Evolutionary conservation across 306 rosid genomes (phyloP).

Genomic region (Bauhinia variegata): DNA sequence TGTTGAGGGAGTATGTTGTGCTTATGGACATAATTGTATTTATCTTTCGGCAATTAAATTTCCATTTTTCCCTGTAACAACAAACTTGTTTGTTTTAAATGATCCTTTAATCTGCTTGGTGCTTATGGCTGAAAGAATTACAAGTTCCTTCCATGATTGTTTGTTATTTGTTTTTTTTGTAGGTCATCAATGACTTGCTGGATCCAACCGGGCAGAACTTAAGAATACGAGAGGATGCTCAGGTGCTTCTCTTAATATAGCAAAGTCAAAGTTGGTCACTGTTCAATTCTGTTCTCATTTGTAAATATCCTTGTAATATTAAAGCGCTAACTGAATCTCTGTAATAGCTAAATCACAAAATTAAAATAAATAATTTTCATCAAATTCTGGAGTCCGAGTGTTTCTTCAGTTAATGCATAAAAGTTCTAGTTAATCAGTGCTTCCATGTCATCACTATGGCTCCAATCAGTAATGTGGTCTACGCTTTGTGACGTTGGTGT

Average conservation of each 20-base stretch:
- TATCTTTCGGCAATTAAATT: slow-evolving; percentile 6
- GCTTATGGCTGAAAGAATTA: no score
- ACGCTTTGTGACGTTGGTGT: not conserved
- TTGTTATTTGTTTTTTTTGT: slow-evolving; percentile 1
- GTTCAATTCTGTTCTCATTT: slow-evolving; percentile 22
- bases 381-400: not conserved
- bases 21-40: not conserved
- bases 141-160: no score
- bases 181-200: slow-evolving; percentile 91
- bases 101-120: no score
- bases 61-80: not conserved
- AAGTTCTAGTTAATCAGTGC: not conserved
- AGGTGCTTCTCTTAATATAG: slow-evolving; percentile 53
- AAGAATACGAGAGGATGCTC: slow-evolving; percentile 85
- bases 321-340: no score
- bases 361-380: not conserved
- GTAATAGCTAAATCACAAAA: no score
- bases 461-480: not conserved
- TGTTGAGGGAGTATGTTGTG: not conserved
- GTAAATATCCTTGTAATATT: no score
- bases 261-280: slow-evolving; percentile 20
- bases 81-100: no score
- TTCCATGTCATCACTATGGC: not conserved
- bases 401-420: not conserved
- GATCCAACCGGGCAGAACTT: slow-evolving; percentile 83